Evolutionary conservation across 805 yeast genomes (phyloP).

Genomic region (Clavispora asparagi): DNA sequence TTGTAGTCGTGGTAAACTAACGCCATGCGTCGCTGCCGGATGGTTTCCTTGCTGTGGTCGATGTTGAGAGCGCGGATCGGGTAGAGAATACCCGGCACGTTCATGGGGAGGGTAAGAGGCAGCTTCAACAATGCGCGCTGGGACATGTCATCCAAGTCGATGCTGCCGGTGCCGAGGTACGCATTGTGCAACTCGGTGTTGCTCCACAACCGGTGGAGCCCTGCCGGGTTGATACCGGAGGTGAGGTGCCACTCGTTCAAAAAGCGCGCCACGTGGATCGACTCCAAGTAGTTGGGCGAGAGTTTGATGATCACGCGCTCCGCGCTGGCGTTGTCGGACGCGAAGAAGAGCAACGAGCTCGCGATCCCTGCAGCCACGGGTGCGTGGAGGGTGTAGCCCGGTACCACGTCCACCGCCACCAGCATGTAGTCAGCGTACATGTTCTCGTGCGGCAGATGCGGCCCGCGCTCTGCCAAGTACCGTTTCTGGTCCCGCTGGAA

Average conservation of each 20-base stretch:
- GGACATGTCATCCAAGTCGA: constrained; percentile 1
- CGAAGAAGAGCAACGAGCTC: constrained; percentile 16
- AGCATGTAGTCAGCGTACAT: constrained; percentile 9
- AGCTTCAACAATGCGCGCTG: not conserved
- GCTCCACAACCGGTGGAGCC: constrained; percentile 12
- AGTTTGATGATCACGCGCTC: constrained; percentile 17
- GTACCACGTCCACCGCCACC: constrained; percentile 13
- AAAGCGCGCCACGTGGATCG: constrained; percentile 21
- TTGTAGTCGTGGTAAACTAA: constrained; percentile 18
- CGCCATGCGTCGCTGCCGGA: constrained; percentile 14
- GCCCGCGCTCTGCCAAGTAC: constrained; percentile 12
- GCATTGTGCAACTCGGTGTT: constrained; percentile 12
- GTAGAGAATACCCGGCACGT: constrained; percentile 24
- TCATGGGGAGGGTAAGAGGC: constrained; percentile 24
- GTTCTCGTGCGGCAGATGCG: constrained; percentile 4
- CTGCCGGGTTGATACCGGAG: constrained; percentile 19
- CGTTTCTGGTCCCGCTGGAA: constrained; percentile 18
- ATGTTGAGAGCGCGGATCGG: constrained; percentile 19
- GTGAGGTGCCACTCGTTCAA: constrained; percentile 33
- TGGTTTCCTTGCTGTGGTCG: constrained; percentile 1
- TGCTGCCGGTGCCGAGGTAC: constrained; percentile 4
- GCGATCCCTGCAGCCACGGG: constrained; percentile 11
- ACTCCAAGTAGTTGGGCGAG: constrained; percentile 19
- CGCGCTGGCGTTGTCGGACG: constrained; percentile 10
- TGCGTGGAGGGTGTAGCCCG: constrained; percentile 20